Base-by-base conservation (phyloP, 306 rosid genomes). In the Casuarina glauca region DNA sequence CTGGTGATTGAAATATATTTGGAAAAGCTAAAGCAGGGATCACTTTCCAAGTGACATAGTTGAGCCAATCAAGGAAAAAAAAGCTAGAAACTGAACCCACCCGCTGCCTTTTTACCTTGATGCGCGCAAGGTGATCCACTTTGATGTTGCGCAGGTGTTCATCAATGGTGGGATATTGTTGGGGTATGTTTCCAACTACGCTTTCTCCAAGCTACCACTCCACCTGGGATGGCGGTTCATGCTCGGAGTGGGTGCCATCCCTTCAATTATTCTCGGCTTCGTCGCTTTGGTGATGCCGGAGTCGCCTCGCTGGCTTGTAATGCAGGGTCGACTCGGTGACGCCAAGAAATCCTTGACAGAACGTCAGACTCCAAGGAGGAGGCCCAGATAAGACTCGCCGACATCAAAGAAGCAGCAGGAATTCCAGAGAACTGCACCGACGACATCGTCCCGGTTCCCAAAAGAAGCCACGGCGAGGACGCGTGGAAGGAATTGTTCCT, bases 291-390 rank as follows among this genome's bases (percentile, higher is more conserved):
- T 89, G 71, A 92, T 94, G 96, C 96, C 98, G 0, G 98, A 94
- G 72, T 94, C 97, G 0, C 98, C 98, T 1, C 82, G 97, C 0
- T 94, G 98, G 97, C 92, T 94, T 1, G 91, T 94, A 17, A 86
- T 90, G 91, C 86, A 81, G 26, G 98, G 98, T 4, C 93, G 93
- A 9, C 86, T 94, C 2, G 97, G 89, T 2, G 97, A 89, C 0
- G 96, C 97, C 4, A 82, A 35, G 66, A 19, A 61, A 97, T 90
- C 48, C 94, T 94, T 0, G 73, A 87, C 80, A 87, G 78, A 80
- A 92, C 91, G 71, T 92, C 96, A 0, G 94, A 92, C 55, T 81
- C 88, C 16, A 52, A 20, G 4, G 87, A 91, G 70, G 96, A 94
- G 15, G 90, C 98, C 17, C 76, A 64, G 1, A 70, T 69, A 1